Conservation (phyloP, 305 asterid genomes). For the Fraxinus platypoda region DNA sequence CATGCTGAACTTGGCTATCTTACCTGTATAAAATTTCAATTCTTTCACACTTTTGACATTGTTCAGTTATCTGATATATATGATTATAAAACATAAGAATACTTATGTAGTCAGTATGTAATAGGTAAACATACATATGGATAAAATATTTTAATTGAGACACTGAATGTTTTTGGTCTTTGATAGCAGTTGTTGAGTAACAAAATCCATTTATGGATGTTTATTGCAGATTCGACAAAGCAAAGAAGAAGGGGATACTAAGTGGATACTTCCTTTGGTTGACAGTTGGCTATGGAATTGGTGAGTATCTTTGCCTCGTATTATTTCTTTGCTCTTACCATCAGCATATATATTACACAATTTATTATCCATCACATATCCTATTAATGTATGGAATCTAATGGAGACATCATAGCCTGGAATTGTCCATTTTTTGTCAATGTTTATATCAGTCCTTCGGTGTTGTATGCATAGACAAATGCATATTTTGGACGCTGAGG, state of each 20-base stretch:
- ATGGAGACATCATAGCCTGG: not conserved
- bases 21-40: not conserved
- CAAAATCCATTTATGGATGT: not conserved
- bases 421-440: not conserved
- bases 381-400: not conserved
- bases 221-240: slow-evolving; percentile 52
- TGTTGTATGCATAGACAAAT: not conserved
- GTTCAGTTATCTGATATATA: not conserved
- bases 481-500: not conserved
- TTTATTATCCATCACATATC: not conserved
- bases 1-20: not conserved
- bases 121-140: not conserved
- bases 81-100: not conserved
- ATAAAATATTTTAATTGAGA: not conserved
- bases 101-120: not conserved
- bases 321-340: not conserved
- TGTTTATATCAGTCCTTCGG: not conserved
- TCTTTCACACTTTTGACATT: not conserved
- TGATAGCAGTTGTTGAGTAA: not conserved
- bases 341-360: not conserved
- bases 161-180: not conserved
- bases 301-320: slow-evolving; percentile 31
- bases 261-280: slow-evolving; percentile 57
- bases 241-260: slow-evolving; percentile 32
- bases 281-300: slow-evolving; percentile 50